A percentile compares a stretch with the other conserved stretches of the same genome.
Evolutionary conservation across 1,139 yeast genomes (phyloP).

Genomic region (Zhuliangozyma blackwelliae): DNA sequence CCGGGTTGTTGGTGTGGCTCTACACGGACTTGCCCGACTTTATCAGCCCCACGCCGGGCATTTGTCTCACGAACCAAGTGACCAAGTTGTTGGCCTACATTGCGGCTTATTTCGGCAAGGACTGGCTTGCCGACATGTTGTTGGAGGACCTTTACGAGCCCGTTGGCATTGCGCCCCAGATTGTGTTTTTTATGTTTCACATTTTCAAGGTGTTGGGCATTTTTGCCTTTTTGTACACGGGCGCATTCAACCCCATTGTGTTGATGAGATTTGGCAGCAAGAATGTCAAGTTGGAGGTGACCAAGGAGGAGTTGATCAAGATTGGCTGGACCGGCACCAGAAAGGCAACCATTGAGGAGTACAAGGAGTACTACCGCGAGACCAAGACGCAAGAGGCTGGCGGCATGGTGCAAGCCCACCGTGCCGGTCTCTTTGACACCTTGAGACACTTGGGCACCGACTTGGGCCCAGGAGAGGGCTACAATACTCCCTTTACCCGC

Average conservation of each 20-base stretch:
- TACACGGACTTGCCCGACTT: constrained; percentile 90
- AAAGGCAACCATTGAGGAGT: constrained; percentile 66
- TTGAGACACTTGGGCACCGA: constrained; percentile 59
- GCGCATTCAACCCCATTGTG: constrained; percentile 69
- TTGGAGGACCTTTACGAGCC: constrained; percentile 42
- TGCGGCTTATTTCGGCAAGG: constrained; percentile 30
- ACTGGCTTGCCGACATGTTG: constrained; percentile 40
- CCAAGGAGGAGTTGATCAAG: constrained; percentile 53
- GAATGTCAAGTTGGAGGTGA: constrained; percentile 33
- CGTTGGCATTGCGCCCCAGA: constrained; percentile 49
- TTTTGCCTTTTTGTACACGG: constrained; percentile 57
- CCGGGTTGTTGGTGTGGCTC: constrained; percentile 64
- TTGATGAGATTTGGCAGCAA: constrained; percentile 23
- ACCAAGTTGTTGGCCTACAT: constrained; percentile 32
- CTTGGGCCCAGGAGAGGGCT: constrained; percentile 80
- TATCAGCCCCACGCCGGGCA: constrained; percentile 89
- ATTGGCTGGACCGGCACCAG: constrained; percentile 94
- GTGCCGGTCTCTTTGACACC: constrained; percentile 60
- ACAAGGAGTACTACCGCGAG: constrained; percentile 67
- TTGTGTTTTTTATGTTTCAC: constrained; percentile 70
- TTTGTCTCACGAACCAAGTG: constrained; percentile 68
- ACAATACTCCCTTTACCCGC: constrained; percentile 50
- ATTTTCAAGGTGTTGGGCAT: constrained; percentile 55
- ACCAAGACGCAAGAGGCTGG: constrained; percentile 64
- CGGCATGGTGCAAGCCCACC: constrained; percentile 75